Evolutionary conservation across 2,329 filamentous ascomycete species (phyloP).

Genomic region (Phialemoniopsis sp.): DNA sequence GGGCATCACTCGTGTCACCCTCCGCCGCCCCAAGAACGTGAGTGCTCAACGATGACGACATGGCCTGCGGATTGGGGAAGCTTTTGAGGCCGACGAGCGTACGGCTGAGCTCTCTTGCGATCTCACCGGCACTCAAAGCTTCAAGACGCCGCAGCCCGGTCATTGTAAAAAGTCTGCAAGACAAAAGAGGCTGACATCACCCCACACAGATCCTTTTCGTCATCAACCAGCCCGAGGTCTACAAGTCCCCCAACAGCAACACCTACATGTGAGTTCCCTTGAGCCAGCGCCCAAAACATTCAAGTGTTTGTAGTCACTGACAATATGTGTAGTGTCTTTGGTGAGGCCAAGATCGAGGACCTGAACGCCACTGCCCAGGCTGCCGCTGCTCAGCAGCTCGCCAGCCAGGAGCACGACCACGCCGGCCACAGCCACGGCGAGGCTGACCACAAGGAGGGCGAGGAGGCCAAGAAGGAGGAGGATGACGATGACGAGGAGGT

Average conservation of each 20-base stretch:
- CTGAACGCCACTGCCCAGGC: conserved; percentile 97
- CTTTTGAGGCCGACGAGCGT: neutral
- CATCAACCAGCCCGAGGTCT: conserved; percentile 99
- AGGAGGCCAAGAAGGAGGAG: conserved; percentile 73
- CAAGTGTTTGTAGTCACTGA: neutral
- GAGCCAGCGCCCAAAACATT: neutral
- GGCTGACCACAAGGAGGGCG: conserved; percentile 50
- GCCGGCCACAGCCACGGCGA: conserved; percentile 70
- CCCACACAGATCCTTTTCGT: conserved; percentile 86
- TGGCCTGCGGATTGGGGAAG: too few species aligned
- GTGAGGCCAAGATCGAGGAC: conserved; percentile 99
- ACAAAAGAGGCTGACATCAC: conserved; percentile 9
- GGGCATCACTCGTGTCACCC: conserved; percentile 96
- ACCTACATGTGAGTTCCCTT: conserved; percentile 85
- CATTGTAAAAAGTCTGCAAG: conserved; percentile 2
- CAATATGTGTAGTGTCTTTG: conserved; percentile 72
- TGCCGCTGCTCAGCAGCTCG: conserved; percentile 91
- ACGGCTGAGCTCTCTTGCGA: too few species aligned
- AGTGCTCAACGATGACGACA: conserved; percentile 36
- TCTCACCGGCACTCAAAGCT: too few species aligned
- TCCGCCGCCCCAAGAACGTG: conserved; percentile 98
- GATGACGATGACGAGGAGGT: conserved; percentile 96
- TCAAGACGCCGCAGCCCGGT: too few species aligned
- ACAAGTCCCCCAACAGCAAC: conserved; percentile 99
- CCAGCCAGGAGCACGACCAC: conserved; percentile 66